Base-by-base conservation (phyloP, 345 rosid species). In the Microcos paniculata region DNA sequence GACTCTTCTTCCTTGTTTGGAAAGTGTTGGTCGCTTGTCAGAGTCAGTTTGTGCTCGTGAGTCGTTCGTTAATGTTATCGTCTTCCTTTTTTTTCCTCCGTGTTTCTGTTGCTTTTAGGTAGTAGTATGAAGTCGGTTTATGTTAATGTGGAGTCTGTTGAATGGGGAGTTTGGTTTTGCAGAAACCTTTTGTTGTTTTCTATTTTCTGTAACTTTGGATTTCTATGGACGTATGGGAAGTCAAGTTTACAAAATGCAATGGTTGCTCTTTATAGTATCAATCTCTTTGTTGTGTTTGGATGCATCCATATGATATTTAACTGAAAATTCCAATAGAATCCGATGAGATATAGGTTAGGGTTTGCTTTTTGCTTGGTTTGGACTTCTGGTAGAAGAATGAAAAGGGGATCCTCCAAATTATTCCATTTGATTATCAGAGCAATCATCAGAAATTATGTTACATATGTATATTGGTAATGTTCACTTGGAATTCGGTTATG, bases 131-230 rank as follows among this genome's bases (percentile, higher is more conserved):
- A 38, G n/a, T 61, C 35, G 70, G 9, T 53, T 65, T 14, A 56
- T 46, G 62, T 16, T 16, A 16, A 18, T 57, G 4, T 21, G 31
- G 28, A 62, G 65, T 45, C 59, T 53, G 59, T 43, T 53, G 49
- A 35, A 71, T 71, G 28, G n/a, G 13, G 48, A 71, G 6, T 69
- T 68, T 69, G 42, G 58, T 49, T 48, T 69, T 18, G 57, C 28
- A 28, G 26, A 14, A 67, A 67, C 53, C 33, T 26, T 67, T 48
- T 9, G 15, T 21, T 49, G 72, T 69, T 21, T 18, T 48, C 21
- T 23, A 5, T 30, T 15, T 26, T 26, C 0, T 69, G 72, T 48
- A 68, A 38, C 26, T 30, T 4, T 48, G 42, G 72, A 28, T 49
- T 49, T 49, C 26, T 30, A 30, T 7, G 65, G 38, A 30, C 28